Conservation (phyloP, 306 rosid genomes). For the Cajanus cajan region DNA sequence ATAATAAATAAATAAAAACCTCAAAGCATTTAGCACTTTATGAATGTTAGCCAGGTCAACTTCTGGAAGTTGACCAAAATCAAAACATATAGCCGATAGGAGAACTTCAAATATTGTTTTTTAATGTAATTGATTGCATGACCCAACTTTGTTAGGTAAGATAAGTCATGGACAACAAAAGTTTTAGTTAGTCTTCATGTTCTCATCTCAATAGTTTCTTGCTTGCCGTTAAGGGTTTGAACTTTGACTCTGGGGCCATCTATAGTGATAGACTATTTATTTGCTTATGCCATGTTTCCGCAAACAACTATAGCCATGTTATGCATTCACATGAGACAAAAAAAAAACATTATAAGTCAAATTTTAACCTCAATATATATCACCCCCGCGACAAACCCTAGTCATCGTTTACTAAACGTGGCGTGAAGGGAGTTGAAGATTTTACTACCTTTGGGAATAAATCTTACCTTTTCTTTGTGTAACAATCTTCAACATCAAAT, state of each 20-base stretch:
- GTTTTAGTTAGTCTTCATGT: not conserved
- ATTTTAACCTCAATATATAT: not conserved
- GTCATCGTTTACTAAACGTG: not conserved
- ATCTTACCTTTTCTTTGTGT: not conserved
- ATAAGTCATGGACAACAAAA: not conserved
- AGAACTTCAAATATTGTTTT: not conserved
- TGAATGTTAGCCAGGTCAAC: not conserved
- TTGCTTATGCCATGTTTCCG: not conserved
- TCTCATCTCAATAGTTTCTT: not conserved
- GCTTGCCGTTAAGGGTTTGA: not conserved
- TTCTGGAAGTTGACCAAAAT: not conserved
- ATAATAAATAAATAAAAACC: no score
- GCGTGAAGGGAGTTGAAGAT: not conserved
- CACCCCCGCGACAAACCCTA: not conserved
- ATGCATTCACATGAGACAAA: not conserved
- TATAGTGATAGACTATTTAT: not conserved
- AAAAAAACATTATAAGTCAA: not conserved
- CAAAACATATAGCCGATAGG: not conserved
- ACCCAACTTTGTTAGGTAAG: not conserved
- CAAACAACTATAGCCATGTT: not conserved
- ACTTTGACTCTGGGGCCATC: not conserved
- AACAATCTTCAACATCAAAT: not conserved
- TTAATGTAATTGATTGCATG: not conserved
- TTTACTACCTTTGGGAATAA: not conserved
- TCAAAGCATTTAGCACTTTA: not conserved